phyloP scores from a whole-genome alignment of 1,284 basidiomycete genomes.

The Wallemia mellicola region DNA sequence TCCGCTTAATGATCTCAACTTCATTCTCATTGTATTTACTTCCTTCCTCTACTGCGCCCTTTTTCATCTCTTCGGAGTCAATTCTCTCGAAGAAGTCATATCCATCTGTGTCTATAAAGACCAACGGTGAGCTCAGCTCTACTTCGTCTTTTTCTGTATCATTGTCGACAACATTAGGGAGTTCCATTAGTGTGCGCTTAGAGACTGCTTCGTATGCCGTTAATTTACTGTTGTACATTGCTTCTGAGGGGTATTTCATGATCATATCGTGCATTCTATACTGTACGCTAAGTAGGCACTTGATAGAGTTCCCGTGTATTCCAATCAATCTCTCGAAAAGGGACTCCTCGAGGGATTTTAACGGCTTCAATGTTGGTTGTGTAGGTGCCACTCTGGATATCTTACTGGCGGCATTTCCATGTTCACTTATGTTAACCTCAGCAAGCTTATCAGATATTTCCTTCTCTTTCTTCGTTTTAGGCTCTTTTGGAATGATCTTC shows the following conservation, averaged over 20 bases:
- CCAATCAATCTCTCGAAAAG: constrained; percentile 67
- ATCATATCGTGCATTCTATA: constrained; percentile 58
- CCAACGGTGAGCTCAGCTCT: constrained; percentile 39
- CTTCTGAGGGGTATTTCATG: constrained; percentile 54
- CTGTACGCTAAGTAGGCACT: constrained; percentile 57
- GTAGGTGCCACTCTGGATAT: background rate
- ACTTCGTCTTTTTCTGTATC: constrained; percentile 26
- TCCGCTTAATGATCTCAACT: constrained; percentile 45
- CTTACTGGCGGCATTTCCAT: no score
- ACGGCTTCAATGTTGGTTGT: constrained; percentile 22
- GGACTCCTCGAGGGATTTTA: constrained; percentile 52
- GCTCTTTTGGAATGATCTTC: constrained; percentile 1
- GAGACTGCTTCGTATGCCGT: constrained; percentile 40
- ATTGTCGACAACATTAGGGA: constrained; percentile 23
- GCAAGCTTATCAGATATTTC: no score
- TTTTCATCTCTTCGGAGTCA: constrained; percentile 16
- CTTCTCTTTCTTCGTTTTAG: background rate
- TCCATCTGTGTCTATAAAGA: constrained; percentile 81
- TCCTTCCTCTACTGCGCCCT: constrained; percentile 35
- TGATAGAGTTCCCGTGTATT: constrained; percentile 55
- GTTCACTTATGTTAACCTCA: no score
- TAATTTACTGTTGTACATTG: constrained; percentile 46
- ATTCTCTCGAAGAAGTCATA: constrained; percentile 60
- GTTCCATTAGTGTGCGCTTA: constrained; percentile 34
- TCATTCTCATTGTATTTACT: constrained; percentile 83